phyloP scores from a whole-genome alignment of 2,329 filamentous ascomycete genomes.

The Dendryphion nanum region DNA sequence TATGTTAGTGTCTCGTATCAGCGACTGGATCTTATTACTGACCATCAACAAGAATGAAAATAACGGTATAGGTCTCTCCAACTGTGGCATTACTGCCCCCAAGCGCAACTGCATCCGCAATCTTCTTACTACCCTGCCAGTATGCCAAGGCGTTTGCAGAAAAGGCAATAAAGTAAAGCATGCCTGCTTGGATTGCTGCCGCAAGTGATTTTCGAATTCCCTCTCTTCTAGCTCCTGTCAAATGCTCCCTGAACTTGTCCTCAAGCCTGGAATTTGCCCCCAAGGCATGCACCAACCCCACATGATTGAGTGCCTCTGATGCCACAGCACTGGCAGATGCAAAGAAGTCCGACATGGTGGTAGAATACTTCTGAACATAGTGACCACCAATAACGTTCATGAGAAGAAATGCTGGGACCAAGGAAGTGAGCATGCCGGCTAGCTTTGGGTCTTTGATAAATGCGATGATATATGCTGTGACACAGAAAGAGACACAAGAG shows the following conservation, averaged over 20 bases:
- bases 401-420: conserved; percentile 62
- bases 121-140: conserved; percentile 62
- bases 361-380: conserved; percentile 54
- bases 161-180: conserved; percentile 67
- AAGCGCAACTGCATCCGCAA: conserved; percentile 44
- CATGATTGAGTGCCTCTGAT: conserved; percentile 60
- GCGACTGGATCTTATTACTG: conserved; percentile 7
- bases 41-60: conserved; percentile 56
- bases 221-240: conserved; percentile 51
- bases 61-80: conserved; percentile 55
- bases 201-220: conserved; percentile 59
- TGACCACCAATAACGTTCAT: conserved; percentile 57
- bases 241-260: conserved; percentile 55
- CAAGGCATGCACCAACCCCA: conserved; percentile 64
- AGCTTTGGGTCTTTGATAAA: conserved; percentile 64
- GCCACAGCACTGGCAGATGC: conserved; percentile 62
- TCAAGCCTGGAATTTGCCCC: conserved; percentile 60
- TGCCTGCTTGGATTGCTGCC: conserved; percentile 58
- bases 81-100: conserved; percentile 32
- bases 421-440: conserved; percentile 62
- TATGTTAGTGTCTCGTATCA: conserved; percentile 7
- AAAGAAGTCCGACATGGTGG: conserved; percentile 52
- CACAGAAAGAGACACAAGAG: conserved; percentile 62
- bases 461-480: conserved; percentile 65
- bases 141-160: conserved; percentile 66